A percentile compares a stretch with the other conserved stretches of the same genome.
Evolutionary conservation across 1,284 basidiomycete species (phyloP).

Genomic region (Ustilago esculenta): DNA sequence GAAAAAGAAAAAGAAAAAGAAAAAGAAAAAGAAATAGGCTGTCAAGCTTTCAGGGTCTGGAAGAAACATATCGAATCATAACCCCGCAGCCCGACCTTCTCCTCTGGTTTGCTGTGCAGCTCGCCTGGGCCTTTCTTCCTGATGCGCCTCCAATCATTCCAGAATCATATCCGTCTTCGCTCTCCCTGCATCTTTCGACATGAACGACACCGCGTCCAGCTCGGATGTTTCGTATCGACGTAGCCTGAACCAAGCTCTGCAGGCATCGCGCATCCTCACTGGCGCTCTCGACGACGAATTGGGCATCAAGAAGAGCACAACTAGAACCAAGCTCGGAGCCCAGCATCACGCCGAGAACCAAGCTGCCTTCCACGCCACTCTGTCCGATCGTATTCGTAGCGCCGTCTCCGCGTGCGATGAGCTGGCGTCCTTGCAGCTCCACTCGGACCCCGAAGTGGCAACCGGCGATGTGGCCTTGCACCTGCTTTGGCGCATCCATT

Average conservation of each 20-base stretch:
- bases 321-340: slow-evolving; percentile 24
- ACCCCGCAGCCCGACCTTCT: no score
- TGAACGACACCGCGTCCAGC: slow-evolving; percentile 23
- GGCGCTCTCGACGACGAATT: slow-evolving; percentile 37
- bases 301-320: slow-evolving; percentile 25
- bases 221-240: slow-evolving; percentile 31
- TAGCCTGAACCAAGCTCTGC: slow-evolving; percentile 26
- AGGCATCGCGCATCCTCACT: slow-evolving; percentile 32
- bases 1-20: no score
- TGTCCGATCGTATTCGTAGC: slow-evolving; percentile 10
- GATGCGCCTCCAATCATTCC: no score
- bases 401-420: slow-evolving; percentile 15
- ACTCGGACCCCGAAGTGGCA: slow-evolving; percentile 15
- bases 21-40: no score
- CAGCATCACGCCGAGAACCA: slow-evolving; percentile 16
- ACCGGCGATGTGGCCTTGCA: slow-evolving; percentile 36
- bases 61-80: no score
- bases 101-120: no score
- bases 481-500: slow-evolving; percentile 28
- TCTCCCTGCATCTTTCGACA: neutral
- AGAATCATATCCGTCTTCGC: no score
- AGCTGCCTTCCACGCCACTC: slow-evolving; percentile 20
- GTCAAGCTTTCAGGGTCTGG: no score
- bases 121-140: no score
- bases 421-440: slow-evolving; percentile 11